These are phyloP conservation scores for Fusarium kyushuense DNA, from an alignment of 2,329 filamentous ascomycete genomes.

Conservation along the genomic window DNA sequence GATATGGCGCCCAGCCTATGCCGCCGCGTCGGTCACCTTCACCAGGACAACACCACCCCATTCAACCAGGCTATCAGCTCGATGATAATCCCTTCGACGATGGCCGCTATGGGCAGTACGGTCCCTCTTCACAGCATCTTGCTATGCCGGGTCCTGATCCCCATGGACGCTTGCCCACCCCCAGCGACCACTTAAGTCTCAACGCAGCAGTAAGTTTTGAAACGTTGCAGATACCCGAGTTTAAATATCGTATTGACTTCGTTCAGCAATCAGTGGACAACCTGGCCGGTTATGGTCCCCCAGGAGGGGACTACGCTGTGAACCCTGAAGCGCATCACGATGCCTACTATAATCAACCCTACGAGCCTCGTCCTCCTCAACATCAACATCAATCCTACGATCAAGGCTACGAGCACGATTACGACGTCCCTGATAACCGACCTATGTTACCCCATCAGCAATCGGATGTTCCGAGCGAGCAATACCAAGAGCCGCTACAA, in stretches of 20 bases:
- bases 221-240: background rate
- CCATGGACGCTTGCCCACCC: conserved; percentile 62
- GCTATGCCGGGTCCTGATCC: conserved; percentile 48
- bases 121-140: conserved; percentile 44
- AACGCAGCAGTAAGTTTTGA: conserved; percentile 80
- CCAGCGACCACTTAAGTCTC: conserved; percentile 81
- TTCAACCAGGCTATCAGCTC: conserved; percentile 82
- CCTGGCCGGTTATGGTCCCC: conserved; percentile 60
- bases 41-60: conserved; percentile 72
- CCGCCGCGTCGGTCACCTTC: conserved; percentile 72
- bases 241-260: conserved; percentile 14
- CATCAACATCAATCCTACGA: conserved; percentile 72
- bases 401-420: conserved; percentile 74
- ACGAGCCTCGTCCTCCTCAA: conserved; percentile 21
- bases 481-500: conserved; percentile 60
- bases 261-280: conserved; percentile 65
- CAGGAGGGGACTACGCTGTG: conserved; percentile 74
- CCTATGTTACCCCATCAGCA: conserved; percentile 80
- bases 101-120: conserved; percentile 70
- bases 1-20: conserved; percentile 36
- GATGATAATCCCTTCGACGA: conserved; percentile 80
- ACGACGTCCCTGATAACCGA: conserved; percentile 76
- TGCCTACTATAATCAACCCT: conserved; percentile 32
- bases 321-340: conserved; percentile 79
- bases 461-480: conserved; percentile 57